These are phyloP conservation scores for Claviceps pazoutovae DNA, from an alignment of 2,329 filamentous ascomycete genomes.

Conservation along the genomic window DNA sequence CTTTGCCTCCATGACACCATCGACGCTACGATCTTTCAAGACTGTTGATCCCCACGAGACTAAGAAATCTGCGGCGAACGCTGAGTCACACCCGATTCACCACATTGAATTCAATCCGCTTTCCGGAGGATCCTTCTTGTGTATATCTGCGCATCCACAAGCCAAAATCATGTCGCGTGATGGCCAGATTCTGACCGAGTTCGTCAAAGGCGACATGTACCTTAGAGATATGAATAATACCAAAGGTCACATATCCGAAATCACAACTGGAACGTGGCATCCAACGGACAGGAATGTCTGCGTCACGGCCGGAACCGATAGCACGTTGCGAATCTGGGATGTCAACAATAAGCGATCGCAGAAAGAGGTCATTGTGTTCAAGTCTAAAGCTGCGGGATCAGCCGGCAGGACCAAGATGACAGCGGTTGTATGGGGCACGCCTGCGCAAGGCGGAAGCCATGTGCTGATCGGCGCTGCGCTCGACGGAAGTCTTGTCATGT, in stretches of 20 bases:
- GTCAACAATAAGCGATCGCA: constrained; percentile 81
- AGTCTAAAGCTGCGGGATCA: constrained; percentile 75
- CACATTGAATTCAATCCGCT: constrained; percentile 76
- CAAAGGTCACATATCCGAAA: constrained; percentile 87
- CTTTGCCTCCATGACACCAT: constrained; percentile 89
- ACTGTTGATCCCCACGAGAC: constrained; percentile 74
- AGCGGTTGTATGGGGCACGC: constrained; percentile 71
- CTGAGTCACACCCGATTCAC: constrained; percentile 80
- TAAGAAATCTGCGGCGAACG: constrained; percentile 50
- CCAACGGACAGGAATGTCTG: constrained; percentile 73
- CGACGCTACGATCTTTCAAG: constrained; percentile 86
- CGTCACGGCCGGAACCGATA: constrained; percentile 86
- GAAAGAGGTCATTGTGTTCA: constrained; percentile 90
- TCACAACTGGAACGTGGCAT: constrained; percentile 83
- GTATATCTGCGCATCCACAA: constrained; percentile 78
- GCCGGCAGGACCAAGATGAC: constrained; percentile 92
- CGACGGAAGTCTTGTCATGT: constrained; percentile 86
- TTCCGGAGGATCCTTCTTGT: constrained; percentile 67
- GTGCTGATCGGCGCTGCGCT: constrained; percentile 70
- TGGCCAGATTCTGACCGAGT: constrained; percentile 73
- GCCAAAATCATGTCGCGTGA: constrained; percentile 82
- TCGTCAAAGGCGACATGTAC: constrained; percentile 98
- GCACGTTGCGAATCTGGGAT: constrained; percentile 93
- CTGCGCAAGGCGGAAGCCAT: constrained; percentile 62
- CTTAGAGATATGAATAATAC: constrained; percentile 94